These are phyloP conservation scores for Nannochloris sp. DNA, from an alignment of 139 green algal species.

Conservation along the genomic window DNA sequence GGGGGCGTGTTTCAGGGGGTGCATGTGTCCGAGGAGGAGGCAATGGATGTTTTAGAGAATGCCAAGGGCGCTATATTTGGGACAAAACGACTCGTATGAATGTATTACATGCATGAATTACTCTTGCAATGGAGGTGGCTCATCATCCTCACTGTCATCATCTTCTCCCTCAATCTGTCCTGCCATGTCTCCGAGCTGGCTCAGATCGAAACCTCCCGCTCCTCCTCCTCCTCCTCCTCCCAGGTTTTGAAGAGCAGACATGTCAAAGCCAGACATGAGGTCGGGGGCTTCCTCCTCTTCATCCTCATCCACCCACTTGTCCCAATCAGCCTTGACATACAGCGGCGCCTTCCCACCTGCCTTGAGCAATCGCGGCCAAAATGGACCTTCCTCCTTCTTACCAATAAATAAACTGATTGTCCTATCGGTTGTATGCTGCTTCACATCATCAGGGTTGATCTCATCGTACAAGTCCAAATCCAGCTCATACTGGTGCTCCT, in stretches of 20 bases:
- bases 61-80: no score
- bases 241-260: conserved; percentile 27
- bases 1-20: no score
- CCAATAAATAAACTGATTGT: conserved; percentile 53
- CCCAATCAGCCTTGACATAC: conserved; percentile 48
- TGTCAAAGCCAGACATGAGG: conserved; percentile 27
- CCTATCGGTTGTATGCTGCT: conserved; percentile 39
- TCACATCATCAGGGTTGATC: conserved; percentile 52
- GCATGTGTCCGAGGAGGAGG: no score
- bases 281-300: conserved; percentile 35
- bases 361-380: conserved; percentile 61
- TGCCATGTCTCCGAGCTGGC: conserved; percentile 19
- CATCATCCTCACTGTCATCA: conserved; percentile 20
- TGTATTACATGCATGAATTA: not conserved
- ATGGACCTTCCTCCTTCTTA: conserved; percentile 46
- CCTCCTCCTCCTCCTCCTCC: conserved; percentile 20
- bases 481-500: conserved; percentile 48
- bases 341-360: conserved; percentile 27
- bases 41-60: no score
- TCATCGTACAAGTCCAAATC: conserved; percentile 48
- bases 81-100: no score
- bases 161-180: not conserved
- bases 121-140: conserved; percentile 28
- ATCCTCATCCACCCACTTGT: conserved; percentile 61
- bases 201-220: conserved; percentile 11